Evolutionary conservation across 192 early-diverging fungal genomes (phyloP), one percentile per base, ranked within the genome.

Genomic region (Coemansia sp.): DNA sequence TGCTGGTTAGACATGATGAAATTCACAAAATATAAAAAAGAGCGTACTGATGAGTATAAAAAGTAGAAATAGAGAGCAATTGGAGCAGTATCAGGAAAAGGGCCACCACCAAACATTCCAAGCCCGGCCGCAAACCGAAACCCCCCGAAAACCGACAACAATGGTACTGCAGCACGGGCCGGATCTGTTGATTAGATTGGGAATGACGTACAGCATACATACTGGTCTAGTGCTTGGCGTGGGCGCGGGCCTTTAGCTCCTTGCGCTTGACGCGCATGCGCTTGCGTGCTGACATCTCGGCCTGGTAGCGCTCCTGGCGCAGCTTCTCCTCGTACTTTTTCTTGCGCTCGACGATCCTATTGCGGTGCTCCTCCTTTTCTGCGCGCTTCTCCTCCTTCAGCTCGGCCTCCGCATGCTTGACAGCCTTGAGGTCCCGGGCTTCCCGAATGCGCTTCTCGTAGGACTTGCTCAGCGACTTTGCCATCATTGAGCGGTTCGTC

Each of bases 191-290:
- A 37, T 48, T 64, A 39, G 36, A 26, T 50, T 9, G 23, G 38
- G 11, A 14, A 3, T 26, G 23, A 26, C 11, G 10, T 39, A 8
- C 38, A 13, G 13, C 13, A 39, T 25, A 43, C n/a, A 14, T 25
- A 26, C 8, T 26, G 23, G 12, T 50, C 42, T 69, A 82, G 72
- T 82, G 79, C 53, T 82, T 82, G 56, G 79, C 79, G 53, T 82
- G 79, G 18, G 75, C 79, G 9, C 79, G 75, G 53, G 65, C 70
- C 53, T 76, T 76, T 20, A 82, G 70, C 64, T 77, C 75, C 74
- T 82, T 82, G 64, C 79, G 73, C 68, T 77, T 73, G 31, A 82
- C 63, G 8, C 79, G 79, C 75, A 73, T 76, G 38, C 75, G 70
- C 65, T 82, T 82, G 67, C 75, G 62, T 12, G 57, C 65, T 4